Percentiles rank a stretch among this genome's conserved stretches.
These are phyloP conservation scores for Eimeria maxima DNA, from an alignment of 169 alveolate genomes.

Conservation along the genomic window DNA sequence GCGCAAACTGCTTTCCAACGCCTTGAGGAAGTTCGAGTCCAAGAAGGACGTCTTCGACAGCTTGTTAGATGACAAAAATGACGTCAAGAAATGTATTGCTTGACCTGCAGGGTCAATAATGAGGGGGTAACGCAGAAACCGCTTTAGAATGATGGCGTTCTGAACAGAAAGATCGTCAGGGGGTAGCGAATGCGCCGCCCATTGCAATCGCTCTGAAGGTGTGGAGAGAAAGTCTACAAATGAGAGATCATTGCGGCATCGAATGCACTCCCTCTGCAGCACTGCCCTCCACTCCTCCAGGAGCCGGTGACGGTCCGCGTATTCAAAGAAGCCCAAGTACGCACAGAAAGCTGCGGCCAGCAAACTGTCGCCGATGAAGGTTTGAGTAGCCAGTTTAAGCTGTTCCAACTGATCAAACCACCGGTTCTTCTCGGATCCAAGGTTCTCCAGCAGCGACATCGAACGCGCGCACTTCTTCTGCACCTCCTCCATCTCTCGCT, in stretches of 20 bases:
- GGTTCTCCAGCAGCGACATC: constrained; percentile 83
- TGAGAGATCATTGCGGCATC: constrained; percentile 91
- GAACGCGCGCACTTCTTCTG: constrained; percentile 95
- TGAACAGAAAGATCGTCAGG: constrained; percentile 98
- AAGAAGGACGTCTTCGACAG: constrained; percentile 94
- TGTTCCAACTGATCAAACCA: constrained; percentile 81
- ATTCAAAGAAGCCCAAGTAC: constrained; percentile 97
- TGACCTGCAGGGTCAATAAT: constrained; percentile 98
- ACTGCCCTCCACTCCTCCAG: constrained; percentile 78
- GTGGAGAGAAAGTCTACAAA: constrained; percentile 97
- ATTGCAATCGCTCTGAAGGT: constrained; percentile 96
- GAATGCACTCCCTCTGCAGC: constrained; percentile 55
- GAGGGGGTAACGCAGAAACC: constrained; percentile 96
- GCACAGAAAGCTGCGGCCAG: constrained; percentile 97
- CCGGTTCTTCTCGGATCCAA: constrained; percentile 85
- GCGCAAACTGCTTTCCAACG: constrained; percentile 96
- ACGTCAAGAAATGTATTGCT: constrained; percentile 91
- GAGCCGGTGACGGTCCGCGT: constrained; percentile 83
- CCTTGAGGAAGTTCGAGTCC: constrained; percentile 93
- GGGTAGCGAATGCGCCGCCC: constrained; percentile 96
- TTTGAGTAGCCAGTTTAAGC: constrained; percentile 76
- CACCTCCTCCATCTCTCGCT: constrained; percentile 96
- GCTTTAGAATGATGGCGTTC: constrained; percentile 96
- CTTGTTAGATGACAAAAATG: constrained; percentile 92
- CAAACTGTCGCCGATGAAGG: constrained; percentile 97